These are phyloP conservation scores for Austroboletus novae-zelandiae DNA, from an alignment of 1,284 basidiomycete species.

Conservation along the genomic window DNA sequence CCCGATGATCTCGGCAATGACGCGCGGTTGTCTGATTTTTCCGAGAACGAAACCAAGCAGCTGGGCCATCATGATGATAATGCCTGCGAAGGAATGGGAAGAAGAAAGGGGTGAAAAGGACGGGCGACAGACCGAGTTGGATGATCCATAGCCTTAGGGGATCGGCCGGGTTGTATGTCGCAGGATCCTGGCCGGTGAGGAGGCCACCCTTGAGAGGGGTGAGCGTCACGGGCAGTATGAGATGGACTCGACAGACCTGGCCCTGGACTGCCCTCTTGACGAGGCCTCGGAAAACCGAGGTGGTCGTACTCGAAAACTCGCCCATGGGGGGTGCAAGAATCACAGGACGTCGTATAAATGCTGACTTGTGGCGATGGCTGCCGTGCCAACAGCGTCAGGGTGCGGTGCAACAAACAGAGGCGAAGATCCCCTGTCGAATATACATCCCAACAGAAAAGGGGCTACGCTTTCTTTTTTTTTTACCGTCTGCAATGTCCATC, in stretches of 20 bases:
- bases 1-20: conserved; percentile 85
- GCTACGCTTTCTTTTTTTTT: no score
- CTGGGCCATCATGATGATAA: conserved; percentile 74
- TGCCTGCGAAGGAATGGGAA: conserved; percentile 14
- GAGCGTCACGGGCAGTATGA: not conserved
- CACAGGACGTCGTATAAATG: not conserved
- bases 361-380: no score
- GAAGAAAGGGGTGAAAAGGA: not conserved
- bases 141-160: conserved; percentile 90
- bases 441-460: no score
- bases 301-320: conserved; percentile 40
- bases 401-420: no score
- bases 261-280: conserved; percentile 36
- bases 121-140: conserved; percentile 63
- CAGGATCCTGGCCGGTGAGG: conserved; percentile 70
- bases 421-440: no score
- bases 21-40: conserved; percentile 82
- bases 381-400: no score
- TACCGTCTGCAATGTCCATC: no score
- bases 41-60: conserved; percentile 68
- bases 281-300: conserved; percentile 35
- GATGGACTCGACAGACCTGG: conserved; percentile 33
- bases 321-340: conserved; percentile 25
- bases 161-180: conserved; percentile 59
- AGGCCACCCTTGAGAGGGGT: conserved; percentile 56